These are phyloP conservation scores for Polychaeton citri DNA, from an alignment of 2,329 filamentous ascomycete genomes.

Conservation along the genomic window DNA sequence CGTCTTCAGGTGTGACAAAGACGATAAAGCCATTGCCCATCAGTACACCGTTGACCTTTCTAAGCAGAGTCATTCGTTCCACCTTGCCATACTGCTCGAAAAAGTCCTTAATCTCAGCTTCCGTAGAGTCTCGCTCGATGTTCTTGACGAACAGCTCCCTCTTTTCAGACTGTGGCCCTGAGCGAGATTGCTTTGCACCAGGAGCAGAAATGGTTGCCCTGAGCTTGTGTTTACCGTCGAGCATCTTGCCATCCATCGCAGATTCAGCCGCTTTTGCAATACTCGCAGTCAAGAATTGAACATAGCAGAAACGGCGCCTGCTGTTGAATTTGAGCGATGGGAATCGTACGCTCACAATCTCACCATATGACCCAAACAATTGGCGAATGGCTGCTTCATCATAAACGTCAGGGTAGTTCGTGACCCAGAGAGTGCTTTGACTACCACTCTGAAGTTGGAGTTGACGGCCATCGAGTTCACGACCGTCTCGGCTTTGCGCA, in stretches of 20 bases:
- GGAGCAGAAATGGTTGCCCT: conserved; percentile 78
- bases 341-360: conserved; percentile 75
- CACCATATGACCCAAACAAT: conserved; percentile 60
- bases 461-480: conserved; percentile 51
- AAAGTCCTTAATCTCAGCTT: conserved; percentile 54
- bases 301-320: conserved; percentile 85
- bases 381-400: conserved; percentile 57
- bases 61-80: conserved; percentile 57
- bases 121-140: conserved; percentile 59
- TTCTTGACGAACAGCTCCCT: conserved; percentile 81
- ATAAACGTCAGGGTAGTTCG: conserved; percentile 72
- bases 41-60: conserved; percentile 51
- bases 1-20: conserved; percentile 45
- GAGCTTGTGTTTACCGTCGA: conserved; percentile 58
- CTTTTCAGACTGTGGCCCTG: conserved; percentile 71
- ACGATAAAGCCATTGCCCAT: conserved; percentile 72
- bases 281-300: conserved; percentile 65
- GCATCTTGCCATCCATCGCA: conserved; percentile 53
- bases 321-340: conserved; percentile 84
- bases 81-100: conserved; percentile 69
- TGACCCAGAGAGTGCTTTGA: conserved; percentile 72
- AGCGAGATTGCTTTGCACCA: conserved; percentile 55
- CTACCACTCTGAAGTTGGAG: conserved; percentile 64
- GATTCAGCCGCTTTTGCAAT: conserved; percentile 56
- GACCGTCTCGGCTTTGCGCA: conserved; percentile 69